Evolutionary conservation across 805 yeast genomes (phyloP), one percentile per base, ranked within the genome.

Genomic region (Candida easanensis): DNA sequence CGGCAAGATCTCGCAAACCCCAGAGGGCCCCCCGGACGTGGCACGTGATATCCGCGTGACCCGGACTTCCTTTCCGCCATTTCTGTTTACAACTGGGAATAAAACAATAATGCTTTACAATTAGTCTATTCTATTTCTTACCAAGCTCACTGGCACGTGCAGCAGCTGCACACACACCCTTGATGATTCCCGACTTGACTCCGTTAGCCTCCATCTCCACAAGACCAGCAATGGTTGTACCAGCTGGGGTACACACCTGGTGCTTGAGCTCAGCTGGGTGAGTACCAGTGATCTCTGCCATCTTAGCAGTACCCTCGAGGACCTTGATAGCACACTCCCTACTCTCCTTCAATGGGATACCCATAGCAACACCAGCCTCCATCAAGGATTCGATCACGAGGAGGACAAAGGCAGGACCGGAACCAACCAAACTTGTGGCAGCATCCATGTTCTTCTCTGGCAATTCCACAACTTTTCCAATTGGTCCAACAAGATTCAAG

Each of bases 371-470:
- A 13, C 96, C 99, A 48, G 97, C 96, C 57, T 93, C 99, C 54
- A 87, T 82, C 66, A 93, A 67, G 0, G 96, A 82, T 69, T 93
- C 98, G 74, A 91, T 73, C 80, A 91, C 82, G 54, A 89, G 69
- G 56, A 90, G 73, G 39, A 88, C 85, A 63, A 91, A 93, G 0
- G 99, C 99, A 1, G 98, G 97, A 1, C 96, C 99, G 2, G 97
- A 88, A 1, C 99, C 99, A 44, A 93, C 88, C 37, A 93, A 73
- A 0, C 97, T 85, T 8, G 98, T 91, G 32, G 96, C 95, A 4
- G 91, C 96, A 61, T 93, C 98, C 89, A 91, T 89, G 65, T 88
- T 86, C 62, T 84, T 84, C 65, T 93, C 99, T 16, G 90, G 91
- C 33, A 86, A 66, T 52, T 76, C 79, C 45, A 68, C 63, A 17